Evolutionary conservation across 2,329 filamentous ascomycete genomes (phyloP), one percentile per base, ranked within the genome.

Genomic region (Neonectria coccinea): DNA sequence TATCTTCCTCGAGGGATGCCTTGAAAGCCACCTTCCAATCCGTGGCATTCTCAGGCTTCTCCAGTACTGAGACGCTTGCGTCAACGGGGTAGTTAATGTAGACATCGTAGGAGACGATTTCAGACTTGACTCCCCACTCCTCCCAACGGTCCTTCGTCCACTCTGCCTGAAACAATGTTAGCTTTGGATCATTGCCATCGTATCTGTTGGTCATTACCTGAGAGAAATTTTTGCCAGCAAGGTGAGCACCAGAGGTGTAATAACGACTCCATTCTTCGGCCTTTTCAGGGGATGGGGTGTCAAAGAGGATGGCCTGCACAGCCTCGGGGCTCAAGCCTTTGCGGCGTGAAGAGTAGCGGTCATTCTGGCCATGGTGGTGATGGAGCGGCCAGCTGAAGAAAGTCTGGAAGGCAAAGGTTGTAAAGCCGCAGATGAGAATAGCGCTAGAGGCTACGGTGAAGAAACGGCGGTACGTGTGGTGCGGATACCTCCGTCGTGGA

Each of bases 1-100:
- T 85, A 74, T 97, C 93, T 78, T 99, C 96, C 71, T 92, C 89
- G 44, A 98, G 81, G 1, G 88, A 90, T 0, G 94, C 95, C 75
- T 94, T 89, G 74, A 91, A 97, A n/a, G 86, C 84, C 29, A 94
- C 84, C 56, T 87, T 84, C 83, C 88, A 91, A 4, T 75, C 71
- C 12, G 71, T 68, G 5, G 76, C 71, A 1, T 78, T 71, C 27
- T 76, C 72, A 1, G 76, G 70, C 70, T 79, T 75, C 73, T 88
- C 82, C 56, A 93, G 80, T 31, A 94, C 79, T 11, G 89, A 89
- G 62, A 95, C 80, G 27, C 90, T 85, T 73, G 93, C 91, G 56
- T 89, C 89, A 8, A 89, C 79, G 5, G 92, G 92, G 69, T 93
- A 93, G 77, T 94, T 95, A 74, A 94, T 82, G 70, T 92, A 94